Conservation (phyloP, 306 rosid species). For the Cicer arietinum region DNA sequence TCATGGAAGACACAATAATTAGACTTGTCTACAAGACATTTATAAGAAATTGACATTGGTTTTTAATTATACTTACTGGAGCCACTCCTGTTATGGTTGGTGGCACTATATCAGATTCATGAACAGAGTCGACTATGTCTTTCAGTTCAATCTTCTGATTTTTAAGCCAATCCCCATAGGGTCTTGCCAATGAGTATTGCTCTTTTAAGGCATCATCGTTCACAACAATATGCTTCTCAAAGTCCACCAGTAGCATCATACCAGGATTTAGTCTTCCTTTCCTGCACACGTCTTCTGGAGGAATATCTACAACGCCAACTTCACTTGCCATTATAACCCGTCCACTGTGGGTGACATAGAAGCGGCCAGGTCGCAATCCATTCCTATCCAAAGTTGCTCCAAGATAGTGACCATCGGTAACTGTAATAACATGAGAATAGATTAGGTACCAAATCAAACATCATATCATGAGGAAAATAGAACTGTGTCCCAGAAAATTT, state of each 20-base stretch:
- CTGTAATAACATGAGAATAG: conserved; percentile 50
- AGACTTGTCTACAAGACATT: conserved; percentile 30
- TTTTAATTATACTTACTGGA: conserved; percentile 61
- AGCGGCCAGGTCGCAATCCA: conserved; percentile 97
- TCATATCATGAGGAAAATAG: not conserved
- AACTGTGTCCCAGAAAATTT: conserved; percentile 38
- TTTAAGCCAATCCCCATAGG: conserved; percentile 89
- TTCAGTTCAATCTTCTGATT: conserved; percentile 87
- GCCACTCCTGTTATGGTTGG: conserved; percentile 77
- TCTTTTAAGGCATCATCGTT: conserved; percentile 94
- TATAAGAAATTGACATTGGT: not conserved
- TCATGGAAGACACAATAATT: conserved; percentile 37
- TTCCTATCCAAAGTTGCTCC: conserved; percentile 99
- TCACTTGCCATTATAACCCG: conserved; percentile 99
- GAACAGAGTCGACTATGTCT: conserved; percentile 77
- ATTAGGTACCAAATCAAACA: conserved; percentile 29
- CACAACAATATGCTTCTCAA: conserved; percentile 90
- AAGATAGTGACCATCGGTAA: conserved; percentile 97
- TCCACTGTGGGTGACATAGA: conserved; percentile 93
- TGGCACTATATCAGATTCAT: conserved; percentile 66
- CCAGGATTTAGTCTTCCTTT: conserved; percentile 99
- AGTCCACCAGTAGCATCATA: conserved; percentile 98
- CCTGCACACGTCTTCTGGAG: conserved; percentile 83
- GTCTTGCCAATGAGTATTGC: conserved; percentile 89
- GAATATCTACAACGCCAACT: conserved; percentile 97